Conservation (phyloP, 306 rosid species). For the Cucumis hystrix region DNA sequence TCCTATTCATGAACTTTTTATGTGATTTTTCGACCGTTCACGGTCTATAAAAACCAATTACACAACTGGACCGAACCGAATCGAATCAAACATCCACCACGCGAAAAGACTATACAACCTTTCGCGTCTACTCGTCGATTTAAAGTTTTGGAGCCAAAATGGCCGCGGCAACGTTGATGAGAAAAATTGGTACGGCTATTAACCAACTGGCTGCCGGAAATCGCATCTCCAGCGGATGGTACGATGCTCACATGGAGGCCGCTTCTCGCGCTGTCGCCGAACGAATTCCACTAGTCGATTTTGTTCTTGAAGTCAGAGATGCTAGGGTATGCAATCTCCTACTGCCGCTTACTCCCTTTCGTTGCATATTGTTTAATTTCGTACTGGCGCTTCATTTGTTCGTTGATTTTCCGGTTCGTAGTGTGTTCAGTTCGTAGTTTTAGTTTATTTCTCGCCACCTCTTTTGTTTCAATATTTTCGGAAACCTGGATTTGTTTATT, state of each 20-base stretch:
- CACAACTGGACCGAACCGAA: too few relatives aligned
- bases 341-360: not conserved
- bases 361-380: not conserved
- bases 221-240: constrained; percentile 26
- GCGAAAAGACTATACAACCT: not conserved
- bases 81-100: not conserved
- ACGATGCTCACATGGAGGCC: constrained; percentile 52
- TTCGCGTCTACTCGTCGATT: not conserved
- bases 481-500: not conserved
- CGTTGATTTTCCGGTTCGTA: constrained; percentile 15
- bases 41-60: too few relatives aligned
- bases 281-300: constrained; percentile 55
- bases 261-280: constrained; percentile 55
- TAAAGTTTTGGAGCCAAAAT: not conserved
- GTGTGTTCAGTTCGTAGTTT: not conserved
- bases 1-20: too few relatives aligned
- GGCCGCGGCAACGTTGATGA: not conserved
- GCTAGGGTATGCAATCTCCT: constrained; percentile 40
- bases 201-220: not conserved
- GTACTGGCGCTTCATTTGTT: constrained; percentile 4
- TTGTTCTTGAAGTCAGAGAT: constrained; percentile 59
- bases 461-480: not conserved
- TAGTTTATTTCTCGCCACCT: not conserved
- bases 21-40: too few relatives aligned
- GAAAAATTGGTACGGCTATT: not conserved